Percentiles rank a stretch among this genome's conserved stretches.
phyloP scores from a whole-genome alignment of 345 rosid species.

The Fremontodendron californicum region DNA sequence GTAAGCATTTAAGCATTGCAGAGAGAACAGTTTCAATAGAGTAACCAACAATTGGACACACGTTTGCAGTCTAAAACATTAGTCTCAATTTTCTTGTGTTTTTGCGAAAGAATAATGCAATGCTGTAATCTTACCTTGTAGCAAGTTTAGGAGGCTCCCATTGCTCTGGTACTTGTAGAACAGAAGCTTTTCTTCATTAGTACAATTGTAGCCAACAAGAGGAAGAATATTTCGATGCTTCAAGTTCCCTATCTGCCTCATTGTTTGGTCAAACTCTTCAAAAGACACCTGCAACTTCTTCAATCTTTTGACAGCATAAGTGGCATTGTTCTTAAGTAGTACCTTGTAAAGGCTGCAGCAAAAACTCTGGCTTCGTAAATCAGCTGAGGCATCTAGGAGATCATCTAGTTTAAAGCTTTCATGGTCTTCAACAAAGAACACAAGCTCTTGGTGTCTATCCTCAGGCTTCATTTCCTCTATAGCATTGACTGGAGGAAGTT shows the following conservation, averaged over 20 bases:
- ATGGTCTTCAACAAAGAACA: slow-evolving; percentile 42
- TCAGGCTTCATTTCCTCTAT: slow-evolving; percentile 21
- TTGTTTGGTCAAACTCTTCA: slow-evolving; percentile 35
- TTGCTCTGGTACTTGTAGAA: slow-evolving; percentile 53
- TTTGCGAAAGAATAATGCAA: slow-evolving; percentile 18
- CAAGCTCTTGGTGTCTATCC: slow-evolving; percentile 34
- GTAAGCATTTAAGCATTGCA: not conserved
- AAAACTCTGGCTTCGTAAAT: slow-evolving; percentile 36
- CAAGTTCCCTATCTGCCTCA: slow-evolving; percentile 47
- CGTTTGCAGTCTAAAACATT: slow-evolving; percentile 27
- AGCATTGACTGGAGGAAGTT: slow-evolving; percentile 1
- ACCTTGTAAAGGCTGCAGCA: slow-evolving; percentile 55
- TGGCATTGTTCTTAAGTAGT: slow-evolving; percentile 30
- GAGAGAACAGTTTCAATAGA: not conserved
- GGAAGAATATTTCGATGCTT: slow-evolving; percentile 58
- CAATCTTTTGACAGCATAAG: slow-evolving; percentile 54
- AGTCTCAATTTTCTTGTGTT: slow-evolving; percentile 38
- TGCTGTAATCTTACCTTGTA: slow-evolving; percentile 33
- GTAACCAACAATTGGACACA: not conserved
- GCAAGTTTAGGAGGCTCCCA: slow-evolving; percentile 47
- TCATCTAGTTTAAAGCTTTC: slow-evolving; percentile 49
- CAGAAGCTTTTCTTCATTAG: slow-evolving; percentile 46
- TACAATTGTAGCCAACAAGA: slow-evolving; percentile 44
- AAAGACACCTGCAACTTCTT: slow-evolving; percentile 43
- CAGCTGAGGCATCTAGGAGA: slow-evolving; percentile 56